Base-by-base conservation (phyloP, 2,329 filamentous ascomycete species). In the Ophiostoma quercus region DNA sequence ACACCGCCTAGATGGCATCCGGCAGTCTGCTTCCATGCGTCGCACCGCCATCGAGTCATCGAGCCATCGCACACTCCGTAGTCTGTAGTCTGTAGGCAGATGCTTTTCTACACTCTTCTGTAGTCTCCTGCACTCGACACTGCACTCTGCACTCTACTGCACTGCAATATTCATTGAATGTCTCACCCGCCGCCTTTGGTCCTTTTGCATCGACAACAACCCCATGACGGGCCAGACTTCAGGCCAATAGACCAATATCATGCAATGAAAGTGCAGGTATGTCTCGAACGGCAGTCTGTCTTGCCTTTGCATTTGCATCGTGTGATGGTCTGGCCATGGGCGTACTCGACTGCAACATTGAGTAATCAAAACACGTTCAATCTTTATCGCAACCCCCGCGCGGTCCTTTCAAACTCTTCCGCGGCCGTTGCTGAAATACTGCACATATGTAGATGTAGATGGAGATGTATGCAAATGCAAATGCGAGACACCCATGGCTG, bases 221-320 rank as follows among this genome's bases (percentile, higher is more conserved):
- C 54, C 22, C 22, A 57, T 57, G 51, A 62, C 25, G 11, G 57
- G 51, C 51, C 57, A 7, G 57, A 14, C 25, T n/a, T 62, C 32
- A 32, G 34, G 12, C 25, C 25, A 62, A 32, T 62, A 32, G 57
- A n/a, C 57, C 25, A 62, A 62, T 60, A 32, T 62, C 57, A 62
- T 62, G 57, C 25, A 57, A 14, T 51, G 47, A 22, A 62, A 62
- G 57, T 32, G 57, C 57, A 57, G 22, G 57, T 32, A 62, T 62
- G 57, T 62, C 57, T 62, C 57, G 25, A 34, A 62, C 25, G 25
- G 57, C 14, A 25, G n/a, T 62, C 9, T 62, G 25, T 62, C 25
- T 62, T 11, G 57, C 14, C 7, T 57, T 16, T 22, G n/a, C 51
- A 25, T n/a, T n/a, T 57, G 25, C 22, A 25, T 25, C 51, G 3